These are phyloP conservation scores for Amesomyces nigricolor DNA, from an alignment of 2,329 filamentous ascomycete genomes.

Conservation along the genomic window DNA sequence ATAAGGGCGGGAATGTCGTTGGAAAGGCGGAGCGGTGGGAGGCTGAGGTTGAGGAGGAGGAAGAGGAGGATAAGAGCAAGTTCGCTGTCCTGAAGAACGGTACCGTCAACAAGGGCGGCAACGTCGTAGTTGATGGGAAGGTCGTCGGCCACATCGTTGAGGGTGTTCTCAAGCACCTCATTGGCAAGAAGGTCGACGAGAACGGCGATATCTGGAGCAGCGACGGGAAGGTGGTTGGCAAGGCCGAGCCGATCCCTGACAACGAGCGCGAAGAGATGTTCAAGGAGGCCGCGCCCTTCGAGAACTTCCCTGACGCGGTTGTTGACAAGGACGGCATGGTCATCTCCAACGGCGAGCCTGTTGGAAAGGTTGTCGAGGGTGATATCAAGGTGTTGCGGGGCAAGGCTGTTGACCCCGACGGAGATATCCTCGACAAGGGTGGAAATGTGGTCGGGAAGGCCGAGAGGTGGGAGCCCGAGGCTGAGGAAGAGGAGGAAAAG, in stretches of 20 bases:
- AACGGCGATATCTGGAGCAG: constrained; percentile 68
- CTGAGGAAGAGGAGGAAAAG: constrained; percentile 1
- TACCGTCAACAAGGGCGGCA: constrained; percentile 55
- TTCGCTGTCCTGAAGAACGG: constrained; percentile 23
- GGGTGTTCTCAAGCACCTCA: constrained; percentile 59
- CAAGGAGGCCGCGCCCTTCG: constrained; percentile 47
- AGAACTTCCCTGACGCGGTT: constrained; percentile 50
- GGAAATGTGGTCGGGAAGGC: constrained; percentile 60
- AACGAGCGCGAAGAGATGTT: constrained; percentile 44
- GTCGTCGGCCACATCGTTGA: constrained; percentile 58
- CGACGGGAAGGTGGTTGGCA: constrained; percentile 60
- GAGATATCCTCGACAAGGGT: constrained; percentile 60
- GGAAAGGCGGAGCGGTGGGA: constrained; percentile 42
- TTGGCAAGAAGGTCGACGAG: constrained; percentile 59
- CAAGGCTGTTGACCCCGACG: constrained; percentile 61
- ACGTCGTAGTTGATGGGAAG: constrained; percentile 49
- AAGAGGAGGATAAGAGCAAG: constrained; percentile 16
- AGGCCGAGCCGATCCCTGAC: constrained; percentile 57
- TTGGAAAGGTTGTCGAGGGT: constrained; percentile 59
- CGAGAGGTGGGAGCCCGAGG: constrained; percentile 33
- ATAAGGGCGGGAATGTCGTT: constrained; percentile 59
- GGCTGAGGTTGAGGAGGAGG: constrained; percentile 35
- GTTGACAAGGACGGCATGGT: constrained; percentile 51
- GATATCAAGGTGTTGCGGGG: constrained; percentile 60
- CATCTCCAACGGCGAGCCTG: constrained; percentile 45